These are phyloP conservation scores for Craspedostauros australis DNA, from an alignment of 108 stramenopile species.

Conservation along the genomic window DNA sequence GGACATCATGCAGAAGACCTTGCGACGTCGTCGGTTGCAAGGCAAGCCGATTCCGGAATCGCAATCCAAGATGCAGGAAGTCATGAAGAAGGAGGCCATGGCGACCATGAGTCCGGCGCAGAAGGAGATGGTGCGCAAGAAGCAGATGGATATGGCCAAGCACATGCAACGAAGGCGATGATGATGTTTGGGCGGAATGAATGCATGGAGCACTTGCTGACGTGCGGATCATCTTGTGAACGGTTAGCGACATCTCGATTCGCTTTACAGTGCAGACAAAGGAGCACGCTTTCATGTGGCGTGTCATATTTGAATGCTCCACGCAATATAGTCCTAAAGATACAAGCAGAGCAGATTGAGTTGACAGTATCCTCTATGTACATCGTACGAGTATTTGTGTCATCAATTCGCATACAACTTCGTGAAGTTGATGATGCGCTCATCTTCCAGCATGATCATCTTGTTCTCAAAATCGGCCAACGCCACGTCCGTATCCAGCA, in stretches of 20 bases:
- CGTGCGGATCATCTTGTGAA: too few relatives aligned
- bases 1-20: conserved; percentile 74
- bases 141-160: conserved; percentile 20
- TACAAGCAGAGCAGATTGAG: too few relatives aligned
- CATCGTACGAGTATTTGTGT: too few relatives aligned
- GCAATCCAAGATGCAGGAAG: conserved; percentile 45
- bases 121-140: conserved; percentile 44
- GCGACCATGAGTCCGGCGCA: conserved; percentile 50
- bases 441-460: conserved; percentile 9
- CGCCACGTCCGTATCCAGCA: conserved; percentile 1
- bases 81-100: conserved; percentile 58
- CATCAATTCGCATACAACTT: too few relatives aligned
- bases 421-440: conserved; percentile 13
- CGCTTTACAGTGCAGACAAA: too few relatives aligned
- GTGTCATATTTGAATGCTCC: too few relatives aligned
- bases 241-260: too few relatives aligned
- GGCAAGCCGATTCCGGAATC: conserved; percentile 61
- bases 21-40: conserved; percentile 53
- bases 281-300: too few relatives aligned
- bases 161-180: conserved; percentile 19
- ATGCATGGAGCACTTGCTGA: too few relatives aligned
- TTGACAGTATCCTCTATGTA: too few relatives aligned
- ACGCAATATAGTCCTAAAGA: too few relatives aligned
- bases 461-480: conserved; percentile 4
- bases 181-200: background rate